Percentiles rank a stretch among this genome's conserved stretches.
Evolutionary conservation across 2,329 filamentous ascomycete genomes (phyloP).

Genomic region (Scedosporium minutisporum): DNA sequence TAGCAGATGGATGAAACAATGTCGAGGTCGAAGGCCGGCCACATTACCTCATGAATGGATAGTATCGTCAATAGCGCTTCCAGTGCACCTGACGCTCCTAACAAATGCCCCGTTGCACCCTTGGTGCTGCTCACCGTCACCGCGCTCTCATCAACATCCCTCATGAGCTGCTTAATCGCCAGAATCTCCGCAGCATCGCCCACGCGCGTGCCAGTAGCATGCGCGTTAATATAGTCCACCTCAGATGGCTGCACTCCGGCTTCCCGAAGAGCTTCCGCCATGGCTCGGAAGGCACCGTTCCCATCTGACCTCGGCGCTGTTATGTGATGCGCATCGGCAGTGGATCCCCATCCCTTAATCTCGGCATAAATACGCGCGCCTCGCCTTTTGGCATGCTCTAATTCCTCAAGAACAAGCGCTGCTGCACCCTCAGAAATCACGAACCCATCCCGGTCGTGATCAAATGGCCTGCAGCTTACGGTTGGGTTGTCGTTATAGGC

Average conservation of each 20-base stretch:
- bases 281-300: conserved; percentile 69
- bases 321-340: conserved; percentile 86
- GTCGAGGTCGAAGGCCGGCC: background rate
- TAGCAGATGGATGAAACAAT: conserved; percentile 5
- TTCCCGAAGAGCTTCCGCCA: conserved; percentile 71
- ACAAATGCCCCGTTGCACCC: conserved; percentile 80
- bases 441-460: conserved; percentile 69
- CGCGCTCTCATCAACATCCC: conserved; percentile 49
- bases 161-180: conserved; percentile 69
- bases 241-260: conserved; percentile 57
- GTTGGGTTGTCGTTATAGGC: conserved; percentile 64
- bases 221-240: conserved; percentile 90
- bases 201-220: conserved; percentile 79
- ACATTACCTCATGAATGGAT: conserved; percentile 64
- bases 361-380: conserved; percentile 83
- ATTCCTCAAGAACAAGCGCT: conserved; percentile 77
- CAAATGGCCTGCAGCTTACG: conserved; percentile 77
- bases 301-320: conserved; percentile 82
- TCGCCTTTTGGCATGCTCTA: conserved; percentile 74
- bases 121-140: conserved; percentile 91
- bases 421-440: conserved; percentile 90
- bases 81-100: conserved; percentile 84
- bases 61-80: conserved; percentile 81
- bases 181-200: conserved; percentile 82
- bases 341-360: conserved; percentile 78